A percentile compares a stretch with the other conserved stretches of the same genome.
phyloP scores from a whole-genome alignment of 441 rosid species.

The Corymbia citriodora region DNA sequence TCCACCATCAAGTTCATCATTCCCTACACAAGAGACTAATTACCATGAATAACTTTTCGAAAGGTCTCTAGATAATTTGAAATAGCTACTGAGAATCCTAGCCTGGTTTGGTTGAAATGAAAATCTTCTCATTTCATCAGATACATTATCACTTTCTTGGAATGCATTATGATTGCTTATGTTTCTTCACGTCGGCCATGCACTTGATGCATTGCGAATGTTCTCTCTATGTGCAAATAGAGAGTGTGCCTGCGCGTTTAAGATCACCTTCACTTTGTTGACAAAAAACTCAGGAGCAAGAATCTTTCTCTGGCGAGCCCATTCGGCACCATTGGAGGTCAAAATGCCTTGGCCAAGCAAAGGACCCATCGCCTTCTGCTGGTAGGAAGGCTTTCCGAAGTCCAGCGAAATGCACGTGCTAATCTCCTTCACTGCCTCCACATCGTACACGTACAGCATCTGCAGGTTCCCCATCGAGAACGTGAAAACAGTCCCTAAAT shows the following conservation, averaged over 20 bases:
- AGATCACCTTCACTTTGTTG: background rate
- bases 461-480: constrained; percentile 5
- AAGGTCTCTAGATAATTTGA: too few species aligned
- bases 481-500: background rate
- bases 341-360: constrained; percentile 1
- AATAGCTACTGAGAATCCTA: too few species aligned
- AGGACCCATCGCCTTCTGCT: background rate
- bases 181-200: too few species aligned
- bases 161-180: too few species aligned
- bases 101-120: too few species aligned
- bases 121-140: too few species aligned
- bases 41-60: background rate
- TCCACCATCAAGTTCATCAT: background rate
- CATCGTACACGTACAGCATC: background rate
- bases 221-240: too few species aligned
- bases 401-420: background rate
- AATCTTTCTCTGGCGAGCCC: background rate
- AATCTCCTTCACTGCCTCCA: constrained; percentile 3
- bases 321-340: background rate
- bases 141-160: too few species aligned
- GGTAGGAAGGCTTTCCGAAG: constrained; percentile 7
- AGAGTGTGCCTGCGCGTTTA: background rate
- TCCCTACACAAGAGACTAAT: background rate
- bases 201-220: too few species aligned
- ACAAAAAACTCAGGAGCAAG: background rate